These are phyloP conservation scores for Trichoderma asperellum DNA, from an alignment of 2,329 filamentous ascomycete genomes.

Conservation along the genomic window DNA sequence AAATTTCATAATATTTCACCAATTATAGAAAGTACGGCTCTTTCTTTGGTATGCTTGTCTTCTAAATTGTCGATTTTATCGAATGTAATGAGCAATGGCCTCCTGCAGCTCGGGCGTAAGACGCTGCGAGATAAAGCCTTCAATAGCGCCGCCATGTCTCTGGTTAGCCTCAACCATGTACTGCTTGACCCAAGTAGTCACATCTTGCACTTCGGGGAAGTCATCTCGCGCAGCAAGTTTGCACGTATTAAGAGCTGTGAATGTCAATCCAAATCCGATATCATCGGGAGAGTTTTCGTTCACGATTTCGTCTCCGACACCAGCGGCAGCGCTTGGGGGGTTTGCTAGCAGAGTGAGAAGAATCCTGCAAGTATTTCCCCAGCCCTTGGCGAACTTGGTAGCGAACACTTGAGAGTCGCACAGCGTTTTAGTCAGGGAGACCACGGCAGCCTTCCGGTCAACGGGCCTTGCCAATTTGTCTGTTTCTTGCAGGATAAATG, in stretches of 20 bases:
- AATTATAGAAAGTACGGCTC: not conserved
- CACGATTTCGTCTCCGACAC: slow-evolving; percentile 74
- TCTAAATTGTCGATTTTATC: slow-evolving; percentile 35
- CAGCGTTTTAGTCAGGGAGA: slow-evolving; percentile 91
- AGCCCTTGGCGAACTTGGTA: slow-evolving; percentile 81
- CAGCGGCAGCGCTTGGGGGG: slow-evolving; percentile 69
- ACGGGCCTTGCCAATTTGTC: slow-evolving; percentile 84
- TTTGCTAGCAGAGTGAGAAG: slow-evolving; percentile 88
- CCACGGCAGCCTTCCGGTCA: slow-evolving; percentile 90
- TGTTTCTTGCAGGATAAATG: slow-evolving; percentile 84
- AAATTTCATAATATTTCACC: not conserved
- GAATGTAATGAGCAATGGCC: slow-evolving; percentile 57
- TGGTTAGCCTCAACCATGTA: slow-evolving; percentile 79
- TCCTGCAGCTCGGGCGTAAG: slow-evolving; percentile 64
- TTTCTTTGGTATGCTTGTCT: not conserved
- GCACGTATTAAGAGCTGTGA: slow-evolving; percentile 91
- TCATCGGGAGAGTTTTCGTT: slow-evolving; percentile 92
- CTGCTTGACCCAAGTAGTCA: slow-evolving; percentile 80
- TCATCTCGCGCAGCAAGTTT: slow-evolving; percentile 74
- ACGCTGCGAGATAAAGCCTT: slow-evolving; percentile 71
- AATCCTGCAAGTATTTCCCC: slow-evolving; percentile 87
- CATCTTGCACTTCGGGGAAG: slow-evolving; percentile 81
- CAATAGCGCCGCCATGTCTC: slow-evolving; percentile 71
- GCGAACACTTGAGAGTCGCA: slow-evolving; percentile 85
- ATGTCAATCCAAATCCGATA: slow-evolving; percentile 90